Evolutionary conservation across 345 rosid genomes (phyloP).

Genomic region (Pugionium dolabratum): DNA sequence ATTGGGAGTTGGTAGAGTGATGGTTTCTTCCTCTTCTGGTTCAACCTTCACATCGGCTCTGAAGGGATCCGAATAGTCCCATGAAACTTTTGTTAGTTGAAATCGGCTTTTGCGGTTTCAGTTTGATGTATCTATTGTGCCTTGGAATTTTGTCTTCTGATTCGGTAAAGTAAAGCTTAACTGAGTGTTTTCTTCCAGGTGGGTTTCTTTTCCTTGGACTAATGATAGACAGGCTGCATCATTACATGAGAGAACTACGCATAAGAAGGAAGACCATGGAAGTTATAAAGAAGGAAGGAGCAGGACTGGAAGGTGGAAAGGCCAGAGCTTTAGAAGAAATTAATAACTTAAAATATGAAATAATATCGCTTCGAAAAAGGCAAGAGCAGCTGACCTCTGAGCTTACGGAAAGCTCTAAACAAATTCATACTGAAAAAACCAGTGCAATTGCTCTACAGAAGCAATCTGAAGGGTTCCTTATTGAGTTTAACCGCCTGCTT

Average conservation of each 20-base stretch:
- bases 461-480: constrained; percentile 94
- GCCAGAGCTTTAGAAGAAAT: constrained; percentile 49
- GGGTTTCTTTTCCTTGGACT: constrained; percentile 69
- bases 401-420: constrained; percentile 55
- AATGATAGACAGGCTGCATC: constrained; percentile 89
- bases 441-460: constrained; percentile 76
- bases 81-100: constrained; percentile 2
- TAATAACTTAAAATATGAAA: constrained; percentile 62
- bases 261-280: constrained; percentile 80
- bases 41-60: constrained; percentile 3
- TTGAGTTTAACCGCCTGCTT: constrained; percentile 82
- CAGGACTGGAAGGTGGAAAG: constrained; percentile 61
- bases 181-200: constrained; percentile 53
- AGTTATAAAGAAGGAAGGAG: constrained; percentile 66
- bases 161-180: constrained; percentile 19
- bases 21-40: neutral
- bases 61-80: neutral
- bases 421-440: constrained; percentile 59
- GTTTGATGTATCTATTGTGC: constrained; percentile 10
- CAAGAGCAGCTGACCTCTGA: constrained; percentile 54
- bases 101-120: neutral
- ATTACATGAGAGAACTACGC: constrained; percentile 82
- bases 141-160: constrained; percentile 9
- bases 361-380: constrained; percentile 42
- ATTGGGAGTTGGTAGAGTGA: constrained; percentile 11